Conservation (phyloP, 192 early-diverging fungal species). For the Backusella westeae region DNA sequence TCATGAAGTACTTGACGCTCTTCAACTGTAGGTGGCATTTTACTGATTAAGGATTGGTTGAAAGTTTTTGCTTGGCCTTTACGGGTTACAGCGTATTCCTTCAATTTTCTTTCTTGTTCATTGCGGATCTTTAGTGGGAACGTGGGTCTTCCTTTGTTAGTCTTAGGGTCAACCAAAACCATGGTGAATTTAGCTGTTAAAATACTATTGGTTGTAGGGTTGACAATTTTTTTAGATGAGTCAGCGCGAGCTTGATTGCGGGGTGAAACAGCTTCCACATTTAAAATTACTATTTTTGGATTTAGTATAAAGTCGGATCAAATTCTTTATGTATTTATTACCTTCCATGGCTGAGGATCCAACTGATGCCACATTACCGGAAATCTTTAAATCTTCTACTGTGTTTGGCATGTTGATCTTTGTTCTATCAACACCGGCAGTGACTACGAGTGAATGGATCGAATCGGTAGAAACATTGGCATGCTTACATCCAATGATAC, state of each 20-base stretch:
- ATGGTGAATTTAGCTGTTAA: conserved; percentile 85
- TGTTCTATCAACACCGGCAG: conserved; percentile 85
- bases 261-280: conserved; percentile 55
- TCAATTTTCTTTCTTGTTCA: conserved; percentile 70
- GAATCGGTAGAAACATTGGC: conserved; percentile 38
- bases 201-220: conserved; percentile 48
- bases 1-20: conserved; percentile 79
- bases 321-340: conserved; percentile 10
- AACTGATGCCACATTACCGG: conserved; percentile 81
- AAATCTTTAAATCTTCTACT: conserved; percentile 72
- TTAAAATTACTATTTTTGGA: conserved; percentile 54
- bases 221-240: conserved; percentile 16
- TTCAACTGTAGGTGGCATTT: conserved; percentile 74
- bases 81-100: conserved; percentile 63
- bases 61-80: conserved; percentile 49
- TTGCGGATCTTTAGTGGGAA: conserved; percentile 72
- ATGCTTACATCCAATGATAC: conserved; percentile 77
- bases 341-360: conserved; percentile 89
- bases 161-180: conserved; percentile 76
- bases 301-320: neutral
- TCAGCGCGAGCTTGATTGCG: conserved; percentile 12
- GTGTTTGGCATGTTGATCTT: conserved; percentile 67
- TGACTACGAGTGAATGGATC: conserved; percentile 72
- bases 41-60: conserved; percentile 47
- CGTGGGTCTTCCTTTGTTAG: conserved; percentile 67